Base-by-base conservation (phyloP, 768 basidiomycete species). In the Tricholoma sp. region DNA sequence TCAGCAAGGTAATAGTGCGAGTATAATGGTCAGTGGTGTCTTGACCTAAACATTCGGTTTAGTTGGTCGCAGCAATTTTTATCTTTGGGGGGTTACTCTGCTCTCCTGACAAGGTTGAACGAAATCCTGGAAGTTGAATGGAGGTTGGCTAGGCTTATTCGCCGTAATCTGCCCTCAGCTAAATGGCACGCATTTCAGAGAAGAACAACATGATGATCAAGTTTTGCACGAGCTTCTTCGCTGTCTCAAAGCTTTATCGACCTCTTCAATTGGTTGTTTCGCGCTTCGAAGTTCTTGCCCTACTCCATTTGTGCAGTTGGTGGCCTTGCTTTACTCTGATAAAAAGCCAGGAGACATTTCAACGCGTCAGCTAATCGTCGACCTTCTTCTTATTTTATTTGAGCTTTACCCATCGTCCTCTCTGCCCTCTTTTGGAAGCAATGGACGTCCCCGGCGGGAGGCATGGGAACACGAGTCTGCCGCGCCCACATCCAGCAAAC, bases 141-240 rank as follows among this genome's bases (percentile, higher is more conserved):
- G 97, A 86, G 96, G 92, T 91, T 62, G 59, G n/a, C 6, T 32
- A n/a, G 19, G 39, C 19, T 35, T 41, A 22, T 34, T 54, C 52
- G 22, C n/a, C 27, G 6, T 18, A n/a, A 18, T 54, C 11, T 19
- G 31, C 22, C 12, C 32, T 24, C 7, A 34, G 22, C 54, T 0
- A 51, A 35, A 58, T 68, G 41, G 67, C 49, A 24, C 56, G 22
- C 22, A 41, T 31, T 61, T n/a, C 64, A 94, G 94, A 61, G 96
- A 98, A 69, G 97, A 99, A 67, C 96, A 98, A 66, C 96, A 97
- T 62, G 97, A 97, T 66, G 97, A 98, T 67, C 88, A 97, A 68
- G 79, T 97, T 43, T 77, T 99, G 14, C 88, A 96, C 62, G 95
- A 98, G 69, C 75, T 98, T 1, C 76, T 98, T 39, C 86, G 94